These are phyloP conservation scores for Aquilaria malaccensis DNA, from an alignment of 345 rosid genomes.

Conservation along the genomic window DNA sequence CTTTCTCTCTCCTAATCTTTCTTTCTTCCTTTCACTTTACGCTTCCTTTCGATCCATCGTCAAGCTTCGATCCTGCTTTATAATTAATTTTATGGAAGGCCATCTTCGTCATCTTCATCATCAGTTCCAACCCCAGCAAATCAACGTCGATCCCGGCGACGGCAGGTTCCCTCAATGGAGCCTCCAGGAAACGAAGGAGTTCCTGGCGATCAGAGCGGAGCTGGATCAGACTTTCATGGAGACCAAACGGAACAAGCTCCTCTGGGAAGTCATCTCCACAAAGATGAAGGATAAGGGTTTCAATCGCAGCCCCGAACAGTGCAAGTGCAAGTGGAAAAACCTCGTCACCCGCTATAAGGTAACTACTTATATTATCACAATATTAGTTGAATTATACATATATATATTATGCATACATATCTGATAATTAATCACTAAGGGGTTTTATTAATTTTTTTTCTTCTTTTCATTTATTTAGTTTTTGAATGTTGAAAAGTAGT, in stretches of 20 bases:
- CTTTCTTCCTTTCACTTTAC: constrained; percentile 6
- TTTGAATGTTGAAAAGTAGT: constrained; percentile 8
- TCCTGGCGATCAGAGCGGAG: constrained; percentile 70
- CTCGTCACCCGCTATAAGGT: constrained; percentile 97
- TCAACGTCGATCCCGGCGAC: constrained; percentile 43
- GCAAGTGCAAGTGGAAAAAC: constrained; percentile 99
- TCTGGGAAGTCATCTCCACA: constrained; percentile 79
- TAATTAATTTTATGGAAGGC: constrained; percentile 41
- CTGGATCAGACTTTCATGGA: constrained; percentile 89
- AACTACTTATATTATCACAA: not conserved
- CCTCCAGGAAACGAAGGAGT: constrained; percentile 78
- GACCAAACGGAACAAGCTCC: constrained; percentile 84
- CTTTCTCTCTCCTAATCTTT: constrained; percentile 20
- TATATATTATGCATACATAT: too few species aligned
- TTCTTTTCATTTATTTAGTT: not conserved
- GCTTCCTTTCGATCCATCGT: too few species aligned
- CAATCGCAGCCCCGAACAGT: constrained; percentile 93
- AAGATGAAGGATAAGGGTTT: constrained; percentile 78
- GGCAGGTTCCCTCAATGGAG: constrained; percentile 99
- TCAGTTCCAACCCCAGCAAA: constrained; percentile 34
- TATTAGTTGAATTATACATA: too few species aligned
- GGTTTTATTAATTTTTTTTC: not conserved
- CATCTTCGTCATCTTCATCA: constrained; percentile 44
- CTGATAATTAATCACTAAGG: too few species aligned
- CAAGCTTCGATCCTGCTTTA: constrained; percentile 15